These are phyloP conservation scores for Dimargaris verticillata DNA, from an alignment of 192 early-diverging fungal species.

Conservation along the genomic window DNA sequence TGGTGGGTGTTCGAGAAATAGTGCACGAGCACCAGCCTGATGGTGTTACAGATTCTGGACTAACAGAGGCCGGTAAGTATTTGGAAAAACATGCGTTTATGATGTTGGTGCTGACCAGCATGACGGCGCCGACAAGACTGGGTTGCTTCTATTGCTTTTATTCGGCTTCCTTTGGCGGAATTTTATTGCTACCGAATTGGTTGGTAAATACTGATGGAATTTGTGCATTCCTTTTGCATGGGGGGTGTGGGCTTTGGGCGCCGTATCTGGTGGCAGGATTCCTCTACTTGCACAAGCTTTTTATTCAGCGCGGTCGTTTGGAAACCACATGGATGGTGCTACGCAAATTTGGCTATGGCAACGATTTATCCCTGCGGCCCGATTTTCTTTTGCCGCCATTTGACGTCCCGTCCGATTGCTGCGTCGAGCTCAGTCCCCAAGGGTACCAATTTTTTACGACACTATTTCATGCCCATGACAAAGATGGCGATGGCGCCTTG, in stretches of 20 bases:
- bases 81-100: too few species aligned
- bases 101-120: too few species aligned
- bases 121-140: too few species aligned
- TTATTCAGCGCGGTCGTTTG: constrained; percentile 89
- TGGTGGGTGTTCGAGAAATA: constrained; percentile 91
- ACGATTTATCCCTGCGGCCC: constrained; percentile 80
- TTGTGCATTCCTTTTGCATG: too few species aligned
- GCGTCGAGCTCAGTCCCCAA: constrained; percentile 80
- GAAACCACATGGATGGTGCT: constrained; percentile 99
- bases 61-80: too few species aligned
- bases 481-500: constrained; percentile 93
- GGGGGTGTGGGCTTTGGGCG: too few species aligned
- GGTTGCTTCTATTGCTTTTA: too few species aligned
- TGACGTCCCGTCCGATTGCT: constrained; percentile 77
- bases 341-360: constrained; percentile 89
- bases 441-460: constrained; percentile 94
- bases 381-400: constrained; percentile 77
- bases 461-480: constrained; percentile 84
- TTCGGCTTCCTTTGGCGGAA: too few species aligned
- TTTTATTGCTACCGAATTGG: too few species aligned
- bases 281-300: constrained; percentile 83
- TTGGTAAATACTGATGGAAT: too few species aligned
- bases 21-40: constrained; percentile 73
- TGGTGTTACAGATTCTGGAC: constrained; percentile 68
- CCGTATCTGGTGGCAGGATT: constrained; percentile 89